Percentiles rank a stretch among this genome's conserved stretches.
Conservation (phyloP, 2,329 filamentous ascomycete species). For the Nigrospora oryzae region DNA sequence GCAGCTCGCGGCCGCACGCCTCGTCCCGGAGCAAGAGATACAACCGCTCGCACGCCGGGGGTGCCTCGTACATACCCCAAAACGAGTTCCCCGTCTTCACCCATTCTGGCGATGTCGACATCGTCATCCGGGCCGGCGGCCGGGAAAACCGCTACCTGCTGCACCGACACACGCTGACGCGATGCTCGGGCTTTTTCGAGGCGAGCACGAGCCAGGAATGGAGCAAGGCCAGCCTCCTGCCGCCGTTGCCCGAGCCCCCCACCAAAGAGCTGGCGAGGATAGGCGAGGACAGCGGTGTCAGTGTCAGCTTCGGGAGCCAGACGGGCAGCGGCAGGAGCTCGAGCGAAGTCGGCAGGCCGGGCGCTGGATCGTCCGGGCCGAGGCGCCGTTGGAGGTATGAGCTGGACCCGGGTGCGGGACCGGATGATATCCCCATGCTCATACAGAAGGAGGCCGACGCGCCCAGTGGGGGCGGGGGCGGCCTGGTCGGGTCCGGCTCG, state of each 20-base stretch:
- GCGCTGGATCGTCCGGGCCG: slow-evolving; percentile 27
- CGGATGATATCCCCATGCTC: slow-evolving; percentile 78
- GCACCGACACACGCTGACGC: slow-evolving; percentile 77
- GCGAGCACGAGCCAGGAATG: slow-evolving; percentile 75
- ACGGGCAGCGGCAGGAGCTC: slow-evolving; percentile 18
- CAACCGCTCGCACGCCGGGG: slow-evolving; percentile 73
- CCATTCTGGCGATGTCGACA: slow-evolving; percentile 88
- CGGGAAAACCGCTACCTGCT: slow-evolving; percentile 79
- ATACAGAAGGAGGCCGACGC: slow-evolving; percentile 61
- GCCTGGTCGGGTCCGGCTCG: slow-evolving; percentile 5
- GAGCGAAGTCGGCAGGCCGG: slow-evolving; percentile 23
- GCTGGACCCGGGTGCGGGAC: slow-evolving; percentile 64
- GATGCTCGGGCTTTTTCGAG: slow-evolving; percentile 92
- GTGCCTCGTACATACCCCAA: slow-evolving; percentile 58
- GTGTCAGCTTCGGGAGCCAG: slow-evolving; percentile 25
- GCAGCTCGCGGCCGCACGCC: slow-evolving; percentile 41
- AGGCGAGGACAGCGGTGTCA: slow-evolving; percentile 31
- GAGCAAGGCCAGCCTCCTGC: slow-evolving; percentile 39
- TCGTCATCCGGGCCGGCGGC: slow-evolving; percentile 56
- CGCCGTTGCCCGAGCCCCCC: slow-evolving; percentile 21
- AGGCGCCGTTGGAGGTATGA: slow-evolving; percentile 78
- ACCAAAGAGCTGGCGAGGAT: slow-evolving; percentile 43
- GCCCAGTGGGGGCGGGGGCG: slow-evolving; percentile 7
- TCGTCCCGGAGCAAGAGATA: slow-evolving; percentile 58
- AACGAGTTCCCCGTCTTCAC: slow-evolving; percentile 93